Evolutionary conservation across 1,284 basidiomycete species (phyloP).

Genomic region (Tetrapyrgos nigripes): DNA sequence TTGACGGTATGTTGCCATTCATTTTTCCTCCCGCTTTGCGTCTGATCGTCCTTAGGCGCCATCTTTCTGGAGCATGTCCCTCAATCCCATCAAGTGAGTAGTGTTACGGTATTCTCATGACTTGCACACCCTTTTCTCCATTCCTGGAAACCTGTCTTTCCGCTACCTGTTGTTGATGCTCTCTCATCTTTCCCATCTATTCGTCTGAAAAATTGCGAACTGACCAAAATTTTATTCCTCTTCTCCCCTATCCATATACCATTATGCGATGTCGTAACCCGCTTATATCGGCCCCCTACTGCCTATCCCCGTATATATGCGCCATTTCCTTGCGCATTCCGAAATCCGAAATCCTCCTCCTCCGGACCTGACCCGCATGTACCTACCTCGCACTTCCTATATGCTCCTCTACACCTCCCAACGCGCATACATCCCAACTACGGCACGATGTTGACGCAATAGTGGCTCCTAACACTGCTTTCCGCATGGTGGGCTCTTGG

Average conservation of each 20-base stretch:
- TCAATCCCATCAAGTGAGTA: slow-evolving; percentile 51
- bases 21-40: neutral
- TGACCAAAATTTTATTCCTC: slow-evolving; percentile 2
- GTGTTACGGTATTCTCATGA: too few relatives aligned
- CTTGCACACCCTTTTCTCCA: too few relatives aligned
- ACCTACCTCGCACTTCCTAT: too few relatives aligned
- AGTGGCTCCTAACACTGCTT: slow-evolving; percentile 71
- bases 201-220: too few relatives aligned
- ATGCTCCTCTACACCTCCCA: slow-evolving; percentile 7
- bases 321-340: neutral
- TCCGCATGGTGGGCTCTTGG: slow-evolving; percentile 73
- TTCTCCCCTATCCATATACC: neutral
- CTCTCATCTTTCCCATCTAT: too few relatives aligned
- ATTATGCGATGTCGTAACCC: too few relatives aligned
- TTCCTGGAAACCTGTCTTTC: too few relatives aligned
- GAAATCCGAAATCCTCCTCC: too few relatives aligned
- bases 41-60: slow-evolving; percentile 41
- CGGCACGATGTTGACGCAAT: too few relatives aligned
- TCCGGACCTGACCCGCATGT: too few relatives aligned
- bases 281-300: too few relatives aligned
- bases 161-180: neutral
- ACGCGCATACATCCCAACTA: neutral
- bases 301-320: neutral
- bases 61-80: slow-evolving; percentile 65
- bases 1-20: slow-evolving; percentile 48